Evolutionary conservation across 177 flowering plant genomes (phyloP).

Genomic region (Vitis hybrid): DNA sequence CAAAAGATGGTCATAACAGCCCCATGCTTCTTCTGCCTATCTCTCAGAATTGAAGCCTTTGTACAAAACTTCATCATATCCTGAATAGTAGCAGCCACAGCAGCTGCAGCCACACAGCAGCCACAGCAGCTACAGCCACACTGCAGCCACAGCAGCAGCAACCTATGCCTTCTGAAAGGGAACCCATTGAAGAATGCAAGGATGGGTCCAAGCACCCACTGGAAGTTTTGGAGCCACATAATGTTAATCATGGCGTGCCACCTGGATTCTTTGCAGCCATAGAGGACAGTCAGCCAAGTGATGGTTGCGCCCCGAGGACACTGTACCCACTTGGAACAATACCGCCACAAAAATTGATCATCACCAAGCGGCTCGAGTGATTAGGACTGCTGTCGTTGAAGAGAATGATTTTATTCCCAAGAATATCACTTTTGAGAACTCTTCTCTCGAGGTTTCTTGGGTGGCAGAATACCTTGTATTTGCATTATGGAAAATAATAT

Average conservation of each 20-base stretch:
- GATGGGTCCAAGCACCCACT: slow-evolving; percentile 15
- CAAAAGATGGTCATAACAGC: no score
- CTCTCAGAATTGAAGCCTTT: no score
- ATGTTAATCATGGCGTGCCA: slow-evolving; percentile 28
- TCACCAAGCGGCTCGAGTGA: slow-evolving; percentile 69
- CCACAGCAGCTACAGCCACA: no score
- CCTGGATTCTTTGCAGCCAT: slow-evolving; percentile 36
- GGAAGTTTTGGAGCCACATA: slow-evolving; percentile 13
- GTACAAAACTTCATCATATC: no score
- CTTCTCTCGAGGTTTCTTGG: slow-evolving; percentile 63
- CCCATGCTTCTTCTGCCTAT: no score
- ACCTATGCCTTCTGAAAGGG: slow-evolving; percentile 17
- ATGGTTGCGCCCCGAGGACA: slow-evolving; percentile 49
- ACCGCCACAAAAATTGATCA: slow-evolving; percentile 65
- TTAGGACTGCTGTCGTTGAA: slow-evolving; percentile 81
- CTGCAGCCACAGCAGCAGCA: slow-evolving; percentile 3
- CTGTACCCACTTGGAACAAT: slow-evolving; percentile 63
- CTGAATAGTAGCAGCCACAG: no score
- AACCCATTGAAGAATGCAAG: slow-evolving; percentile 15
- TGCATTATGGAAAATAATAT: slow-evolving; percentile 35
- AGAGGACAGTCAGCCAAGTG: slow-evolving; percentile 21
- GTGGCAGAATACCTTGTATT: slow-evolving; percentile 81
- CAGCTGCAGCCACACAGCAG: no score
- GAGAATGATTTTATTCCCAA: slow-evolving; percentile 96
- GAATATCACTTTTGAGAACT: slow-evolving; percentile 94